These are phyloP conservation scores for Aethionema arabicum DNA, from an alignment of 345 rosid genomes.

Conservation along the genomic window DNA sequence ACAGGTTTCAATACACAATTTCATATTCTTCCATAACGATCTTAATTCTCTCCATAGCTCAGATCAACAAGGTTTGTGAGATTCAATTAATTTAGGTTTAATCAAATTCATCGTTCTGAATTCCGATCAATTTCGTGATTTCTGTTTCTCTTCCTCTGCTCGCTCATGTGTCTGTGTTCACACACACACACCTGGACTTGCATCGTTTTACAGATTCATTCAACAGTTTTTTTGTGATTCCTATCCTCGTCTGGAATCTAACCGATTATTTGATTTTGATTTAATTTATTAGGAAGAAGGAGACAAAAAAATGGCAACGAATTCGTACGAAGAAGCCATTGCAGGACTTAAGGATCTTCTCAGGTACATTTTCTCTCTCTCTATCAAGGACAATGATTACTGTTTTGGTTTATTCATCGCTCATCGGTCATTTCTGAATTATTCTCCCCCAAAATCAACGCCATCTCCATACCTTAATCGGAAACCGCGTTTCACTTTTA, in stretches of 20 bases:
- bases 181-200: too few species aligned
- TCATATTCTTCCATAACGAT: conserved; percentile 19
- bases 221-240: too few species aligned
- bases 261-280: too few species aligned
- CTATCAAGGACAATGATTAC: conserved; percentile 3
- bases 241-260: too few species aligned
- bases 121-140: too few species aligned
- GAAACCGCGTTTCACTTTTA: background rate
- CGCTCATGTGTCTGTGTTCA: too few species aligned
- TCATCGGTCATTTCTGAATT: background rate
- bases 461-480: background rate
- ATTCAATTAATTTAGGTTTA: too few species aligned
- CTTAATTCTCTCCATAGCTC: background rate
- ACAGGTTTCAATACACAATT: conserved; percentile 11
- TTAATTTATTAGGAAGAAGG: too few species aligned
- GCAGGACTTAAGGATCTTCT: conserved; percentile 75
- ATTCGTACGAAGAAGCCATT: conserved; percentile 70
- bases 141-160: too few species aligned
- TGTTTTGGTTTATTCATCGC: conserved; percentile 6
- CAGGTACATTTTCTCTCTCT: conserved; percentile 47
- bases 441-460: background rate
- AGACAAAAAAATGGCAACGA: conserved; percentile 55
- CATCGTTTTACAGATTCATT: too few species aligned
- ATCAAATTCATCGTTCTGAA: too few species aligned
- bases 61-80: too few species aligned